These are phyloP conservation scores for Gentiana dahurica DNA, from an alignment of 257 asterid genomes.

Conservation along the genomic window DNA sequence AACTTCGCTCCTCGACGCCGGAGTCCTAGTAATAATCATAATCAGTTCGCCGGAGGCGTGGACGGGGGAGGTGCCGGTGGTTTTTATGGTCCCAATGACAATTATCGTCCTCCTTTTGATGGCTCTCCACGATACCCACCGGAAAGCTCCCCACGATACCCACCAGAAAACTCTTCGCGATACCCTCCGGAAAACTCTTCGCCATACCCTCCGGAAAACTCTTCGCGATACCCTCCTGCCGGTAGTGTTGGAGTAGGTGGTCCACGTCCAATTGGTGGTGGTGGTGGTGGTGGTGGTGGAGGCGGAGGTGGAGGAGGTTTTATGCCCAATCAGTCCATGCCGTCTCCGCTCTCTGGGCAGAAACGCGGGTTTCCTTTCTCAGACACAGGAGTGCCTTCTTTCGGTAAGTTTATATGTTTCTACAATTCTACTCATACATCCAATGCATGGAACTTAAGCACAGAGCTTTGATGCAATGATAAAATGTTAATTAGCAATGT, in stretches of 20 bases:
- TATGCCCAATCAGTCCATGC: constrained; percentile 28
- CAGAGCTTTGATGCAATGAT: neutral
- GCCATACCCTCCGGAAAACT: constrained; percentile 1
- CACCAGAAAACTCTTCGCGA: neutral
- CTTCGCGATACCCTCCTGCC: neutral
- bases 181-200: constrained; percentile 32
- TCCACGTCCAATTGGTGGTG: constrained; percentile 20
- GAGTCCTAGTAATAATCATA: constrained; percentile 20
- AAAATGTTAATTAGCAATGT: neutral
- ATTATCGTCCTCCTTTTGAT: constrained; percentile 26
- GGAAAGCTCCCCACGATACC: constrained; percentile 32
- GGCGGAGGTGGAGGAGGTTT: constrained; percentile 32
- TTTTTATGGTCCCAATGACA: constrained; percentile 28
- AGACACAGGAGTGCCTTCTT: constrained; percentile 44
- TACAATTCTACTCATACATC: neutral
- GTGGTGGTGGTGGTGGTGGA: no score
- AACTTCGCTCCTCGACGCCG: constrained; percentile 14
- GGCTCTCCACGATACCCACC: constrained; percentile 25
- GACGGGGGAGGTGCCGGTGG: constrained; percentile 19
- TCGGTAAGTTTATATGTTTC: neutral
- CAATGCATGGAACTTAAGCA: neutral
- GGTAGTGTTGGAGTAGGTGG: constrained; percentile 27
- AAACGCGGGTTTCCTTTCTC: constrained; percentile 58
- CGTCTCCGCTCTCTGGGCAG: constrained; percentile 48
- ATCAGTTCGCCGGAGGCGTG: constrained; percentile 20